phyloP scores from a whole-genome alignment of 2,329 filamentous ascomycete genomes.

The Sclerotinia borealis region DNA sequence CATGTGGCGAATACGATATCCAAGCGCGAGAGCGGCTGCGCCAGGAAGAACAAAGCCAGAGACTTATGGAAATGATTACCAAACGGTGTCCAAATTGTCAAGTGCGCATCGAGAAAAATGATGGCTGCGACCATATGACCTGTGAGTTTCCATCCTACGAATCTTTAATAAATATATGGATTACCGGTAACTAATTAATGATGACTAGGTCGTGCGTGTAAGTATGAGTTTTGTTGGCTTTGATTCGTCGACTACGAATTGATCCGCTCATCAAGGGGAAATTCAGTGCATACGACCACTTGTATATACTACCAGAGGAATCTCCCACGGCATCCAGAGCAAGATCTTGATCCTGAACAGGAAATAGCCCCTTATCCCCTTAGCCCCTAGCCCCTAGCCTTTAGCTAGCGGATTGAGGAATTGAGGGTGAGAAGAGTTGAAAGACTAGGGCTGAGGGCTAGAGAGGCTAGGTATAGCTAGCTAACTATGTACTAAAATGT shows the following conservation, averaged over 20 bases:
- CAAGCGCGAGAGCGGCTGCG: not conserved
- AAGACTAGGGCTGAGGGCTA: no score
- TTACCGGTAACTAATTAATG: not conserved
- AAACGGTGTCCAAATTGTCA: conserved; percentile 16
- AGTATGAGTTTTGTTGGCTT: not conserved
- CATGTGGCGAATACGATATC: conserved; percentile 32
- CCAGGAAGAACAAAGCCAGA: conserved; percentile 15
- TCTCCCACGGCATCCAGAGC: not conserved
- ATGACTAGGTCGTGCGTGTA: not conserved
- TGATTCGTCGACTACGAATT: not conserved
- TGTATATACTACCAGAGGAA: not conserved
- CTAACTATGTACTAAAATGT: no score
- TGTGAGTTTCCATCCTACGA: conserved; percentile 9
- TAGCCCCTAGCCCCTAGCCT: no score
- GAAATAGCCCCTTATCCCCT: no score
- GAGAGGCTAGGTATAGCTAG: no score
- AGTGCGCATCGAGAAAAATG: conserved; percentile 7
- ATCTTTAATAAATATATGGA: not conserved
- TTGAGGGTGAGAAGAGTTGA: no score
- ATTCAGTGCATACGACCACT: not conserved
- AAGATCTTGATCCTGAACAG: no score
- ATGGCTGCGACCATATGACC: conserved; percentile 23
- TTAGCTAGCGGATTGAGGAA: no score
- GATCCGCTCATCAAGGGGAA: not conserved
- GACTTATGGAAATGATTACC: not conserved